Percentiles rank a stretch among this genome's conserved stretches.
Conservation (phyloP, 805 yeast genomes). For the Candida awuae region DNA sequence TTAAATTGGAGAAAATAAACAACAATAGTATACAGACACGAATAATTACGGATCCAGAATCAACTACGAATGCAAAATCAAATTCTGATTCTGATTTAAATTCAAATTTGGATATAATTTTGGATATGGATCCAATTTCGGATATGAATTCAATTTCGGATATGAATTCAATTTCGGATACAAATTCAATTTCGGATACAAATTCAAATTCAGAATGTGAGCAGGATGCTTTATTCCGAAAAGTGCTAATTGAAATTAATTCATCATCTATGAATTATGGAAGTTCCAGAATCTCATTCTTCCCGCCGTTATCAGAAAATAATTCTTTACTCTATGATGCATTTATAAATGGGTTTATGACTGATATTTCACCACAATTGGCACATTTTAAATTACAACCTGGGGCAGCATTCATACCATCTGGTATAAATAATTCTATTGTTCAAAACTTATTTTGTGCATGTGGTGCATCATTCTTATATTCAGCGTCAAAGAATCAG, state of each 20-base stretch:
- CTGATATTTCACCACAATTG: constrained; percentile 34
- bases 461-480: constrained; percentile 35
- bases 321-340: constrained; percentile 23
- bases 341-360: constrained; percentile 35
- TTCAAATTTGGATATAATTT: too few species aligned
- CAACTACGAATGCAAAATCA: too few species aligned
- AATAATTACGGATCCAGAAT: too few species aligned
- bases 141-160: too few species aligned
- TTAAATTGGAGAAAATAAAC: constrained; percentile 13
- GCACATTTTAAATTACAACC: constrained; percentile 35
- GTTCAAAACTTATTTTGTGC: constrained; percentile 31
- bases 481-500: constrained; percentile 16
- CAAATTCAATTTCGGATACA: too few species aligned
- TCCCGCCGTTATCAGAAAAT: too few species aligned
- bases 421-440: constrained; percentile 25
- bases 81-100: too few species aligned
- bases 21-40: too few species aligned
- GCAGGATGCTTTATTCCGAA: constrained; percentile 22
- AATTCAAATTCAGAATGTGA: too few species aligned
- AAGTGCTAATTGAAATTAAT: constrained; percentile 14
- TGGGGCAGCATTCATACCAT: constrained; percentile 33
- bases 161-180: too few species aligned
- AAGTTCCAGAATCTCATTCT: too few species aligned
- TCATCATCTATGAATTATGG: not conserved
- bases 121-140: too few species aligned